Conservation (phyloP, 768 basidiomycete species). For the Chiua virens region DNA sequence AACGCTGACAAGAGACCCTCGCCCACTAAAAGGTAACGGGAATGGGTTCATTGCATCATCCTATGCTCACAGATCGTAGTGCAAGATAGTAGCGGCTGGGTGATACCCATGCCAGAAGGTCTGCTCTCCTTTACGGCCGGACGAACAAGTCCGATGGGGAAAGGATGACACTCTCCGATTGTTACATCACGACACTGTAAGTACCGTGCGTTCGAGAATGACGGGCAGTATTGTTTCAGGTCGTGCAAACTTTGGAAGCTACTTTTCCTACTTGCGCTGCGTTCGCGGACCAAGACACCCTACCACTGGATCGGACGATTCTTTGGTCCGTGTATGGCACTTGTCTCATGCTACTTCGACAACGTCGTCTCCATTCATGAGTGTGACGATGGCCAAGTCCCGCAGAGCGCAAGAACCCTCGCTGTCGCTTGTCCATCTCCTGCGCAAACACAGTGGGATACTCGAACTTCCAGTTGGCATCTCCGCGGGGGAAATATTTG, state of each 20-base stretch:
- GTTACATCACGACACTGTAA: too few species aligned
- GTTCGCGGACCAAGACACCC: slow-evolving; percentile 70
- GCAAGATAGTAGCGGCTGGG: too few species aligned
- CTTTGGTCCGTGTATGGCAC: slow-evolving; percentile 84
- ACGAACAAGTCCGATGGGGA: slow-evolving; percentile 74
- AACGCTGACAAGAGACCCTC: too few species aligned
- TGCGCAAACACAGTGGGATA: slow-evolving; percentile 82
- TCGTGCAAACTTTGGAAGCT: slow-evolving; percentile 76
- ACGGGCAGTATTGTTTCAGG: slow-evolving; percentile 36
- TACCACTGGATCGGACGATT: slow-evolving; percentile 84
- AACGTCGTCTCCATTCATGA: slow-evolving; percentile 20
- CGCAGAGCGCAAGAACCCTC: slow-evolving; percentile 28
- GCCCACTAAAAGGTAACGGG: too few species aligned
- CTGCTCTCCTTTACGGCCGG: slow-evolving; percentile 59
- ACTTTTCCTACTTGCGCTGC: slow-evolving; percentile 69
- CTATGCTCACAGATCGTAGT: too few species aligned
- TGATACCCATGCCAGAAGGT: too few species aligned
- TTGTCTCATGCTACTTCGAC: slow-evolving; percentile 37
- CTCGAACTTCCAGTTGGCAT: too few species aligned
- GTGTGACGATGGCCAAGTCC: slow-evolving; percentile 13
- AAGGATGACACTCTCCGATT: slow-evolving; percentile 58
- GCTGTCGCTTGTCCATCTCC: slow-evolving; percentile 60
- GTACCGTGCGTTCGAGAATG: background rate
- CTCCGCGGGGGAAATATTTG: too few species aligned
- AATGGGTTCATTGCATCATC: too few species aligned